Conservation (phyloP, 371 early-diverging fungal species). For the Coemansia sp. region DNA sequence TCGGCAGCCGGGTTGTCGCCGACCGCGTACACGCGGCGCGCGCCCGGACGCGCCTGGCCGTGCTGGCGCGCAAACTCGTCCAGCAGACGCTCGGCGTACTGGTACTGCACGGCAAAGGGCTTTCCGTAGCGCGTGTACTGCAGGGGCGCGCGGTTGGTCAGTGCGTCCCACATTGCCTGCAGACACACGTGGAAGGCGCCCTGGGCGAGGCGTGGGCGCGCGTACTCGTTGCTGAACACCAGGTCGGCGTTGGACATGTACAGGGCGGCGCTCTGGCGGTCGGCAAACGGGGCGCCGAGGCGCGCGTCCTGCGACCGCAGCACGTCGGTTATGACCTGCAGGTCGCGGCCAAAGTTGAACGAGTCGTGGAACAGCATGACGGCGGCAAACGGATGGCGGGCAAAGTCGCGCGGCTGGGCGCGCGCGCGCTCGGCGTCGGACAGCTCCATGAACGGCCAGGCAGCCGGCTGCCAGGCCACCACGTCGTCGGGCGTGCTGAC, state of each 20-base stretch:
- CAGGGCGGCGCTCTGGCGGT: constrained; percentile 65
- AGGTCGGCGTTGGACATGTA: constrained; percentile 80
- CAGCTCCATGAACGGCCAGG: constrained; percentile 68
- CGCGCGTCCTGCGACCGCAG: constrained; percentile 66
- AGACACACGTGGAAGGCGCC: constrained; percentile 74
- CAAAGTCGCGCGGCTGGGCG: constrained; percentile 18
- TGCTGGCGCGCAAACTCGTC: constrained; percentile 33
- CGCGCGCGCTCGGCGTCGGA: constrained; percentile 23
- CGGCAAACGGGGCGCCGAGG: constrained; percentile 57
- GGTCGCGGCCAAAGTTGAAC: constrained; percentile 77
- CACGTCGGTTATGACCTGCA: constrained; percentile 78
- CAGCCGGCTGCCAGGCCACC: constrained; percentile 64
- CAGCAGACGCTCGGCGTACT: constrained; percentile 64
- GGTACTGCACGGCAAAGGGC: constrained; percentile 72
- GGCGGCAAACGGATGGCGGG: constrained; percentile 62
- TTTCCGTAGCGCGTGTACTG: constrained; percentile 81
- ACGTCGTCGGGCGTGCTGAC: constrained; percentile 79
- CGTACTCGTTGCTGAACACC: constrained; percentile 82
- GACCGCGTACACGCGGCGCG: constrained; percentile 59
- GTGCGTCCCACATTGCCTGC: constrained; percentile 60
- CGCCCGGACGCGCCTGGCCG: no score
- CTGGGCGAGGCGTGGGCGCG: constrained; percentile 76
- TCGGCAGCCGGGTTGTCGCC: constrained; percentile 77
- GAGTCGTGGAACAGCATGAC: constrained; percentile 86
- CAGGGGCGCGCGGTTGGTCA: constrained; percentile 42